A percentile compares a stretch with the other conserved stretches of the same genome.
phyloP scores from a whole-genome alignment of 2,329 filamentous ascomycete species.

The Hypoxylon sp. region DNA sequence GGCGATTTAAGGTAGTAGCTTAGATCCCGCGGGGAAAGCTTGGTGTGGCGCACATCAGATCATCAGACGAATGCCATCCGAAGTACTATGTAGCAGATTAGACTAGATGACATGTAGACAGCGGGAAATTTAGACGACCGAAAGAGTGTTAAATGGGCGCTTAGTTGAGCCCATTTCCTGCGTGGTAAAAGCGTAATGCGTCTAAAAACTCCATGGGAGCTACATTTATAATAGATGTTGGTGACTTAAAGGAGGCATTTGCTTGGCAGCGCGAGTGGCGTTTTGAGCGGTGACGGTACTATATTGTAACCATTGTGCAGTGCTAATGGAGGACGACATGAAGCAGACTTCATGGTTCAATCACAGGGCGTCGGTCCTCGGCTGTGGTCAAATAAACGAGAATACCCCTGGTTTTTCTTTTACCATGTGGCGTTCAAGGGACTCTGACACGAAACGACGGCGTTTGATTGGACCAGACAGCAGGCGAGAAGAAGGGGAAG shows the following conservation, averaged over 20 bases:
- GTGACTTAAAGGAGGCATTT: too few species aligned
- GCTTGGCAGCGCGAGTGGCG: too few species aligned
- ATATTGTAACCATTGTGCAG: constrained; percentile 8
- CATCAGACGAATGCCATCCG: too few species aligned
- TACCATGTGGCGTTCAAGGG: constrained; percentile 28
- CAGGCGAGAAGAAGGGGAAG: constrained; percentile 17
- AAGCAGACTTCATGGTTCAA: constrained; percentile 6
- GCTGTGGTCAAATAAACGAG: constrained; percentile 5
- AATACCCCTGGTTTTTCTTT: constrained; percentile 19
- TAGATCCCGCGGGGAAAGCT: constrained; percentile 3
- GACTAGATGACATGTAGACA: too few species aligned
- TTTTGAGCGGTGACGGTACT: constrained; percentile 7
- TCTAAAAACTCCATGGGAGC: constrained; percentile 3
- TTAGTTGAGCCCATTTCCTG: too few species aligned
- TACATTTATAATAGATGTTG: constrained; percentile 10
- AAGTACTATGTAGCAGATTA: too few species aligned
- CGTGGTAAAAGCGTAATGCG: too few species aligned
- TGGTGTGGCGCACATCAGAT: constrained; percentile 10
- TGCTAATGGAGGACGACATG: constrained; percentile 1
- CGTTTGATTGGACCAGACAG: constrained; percentile 23
- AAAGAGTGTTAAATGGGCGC: constrained; percentile 2
- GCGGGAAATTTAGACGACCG: not conserved
- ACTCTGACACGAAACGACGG: constrained; percentile 23
- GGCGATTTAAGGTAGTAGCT: too few species aligned
- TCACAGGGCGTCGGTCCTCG: constrained; percentile 12